These are phyloP conservation scores for Microbotryum silenes-acaulis DNA, from an alignment of 1,284 basidiomycete genomes.

Conservation along the genomic window DNA sequence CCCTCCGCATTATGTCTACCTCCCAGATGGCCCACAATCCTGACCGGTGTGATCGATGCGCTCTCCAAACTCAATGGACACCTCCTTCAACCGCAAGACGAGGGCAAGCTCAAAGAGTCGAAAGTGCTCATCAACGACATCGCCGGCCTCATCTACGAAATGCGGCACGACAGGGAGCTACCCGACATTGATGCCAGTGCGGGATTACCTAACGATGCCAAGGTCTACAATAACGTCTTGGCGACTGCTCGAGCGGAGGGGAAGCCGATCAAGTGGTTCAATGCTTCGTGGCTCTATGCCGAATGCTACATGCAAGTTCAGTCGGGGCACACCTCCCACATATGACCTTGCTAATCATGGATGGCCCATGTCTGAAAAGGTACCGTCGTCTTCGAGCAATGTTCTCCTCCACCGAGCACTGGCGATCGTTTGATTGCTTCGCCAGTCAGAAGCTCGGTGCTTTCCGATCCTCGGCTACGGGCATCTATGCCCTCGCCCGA, in stretches of 20 bases:
- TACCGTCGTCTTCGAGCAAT: conserved; percentile 76
- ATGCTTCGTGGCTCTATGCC: conserved; percentile 84
- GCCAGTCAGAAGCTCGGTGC: conserved; percentile 68
- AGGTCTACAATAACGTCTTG: conserved; percentile 68
- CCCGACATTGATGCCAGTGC: background rate
- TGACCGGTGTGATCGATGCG: conserved; percentile 68
- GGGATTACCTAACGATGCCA: conserved; percentile 47
- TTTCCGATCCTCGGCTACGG: conserved; percentile 68
- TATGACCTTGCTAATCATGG: conserved; percentile 44
- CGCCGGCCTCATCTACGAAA: conserved; percentile 68
- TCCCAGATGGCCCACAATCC: conserved; percentile 80
- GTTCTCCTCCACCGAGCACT: conserved; percentile 62
- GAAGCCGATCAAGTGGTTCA: conserved; percentile 74
- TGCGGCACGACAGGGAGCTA: conserved; percentile 69
- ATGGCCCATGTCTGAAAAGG: conserved; percentile 43
- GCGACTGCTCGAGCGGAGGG: conserved; percentile 47
- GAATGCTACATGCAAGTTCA: conserved; percentile 58
- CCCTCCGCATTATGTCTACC: conserved; percentile 16
- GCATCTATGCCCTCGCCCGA: conserved; percentile 52
- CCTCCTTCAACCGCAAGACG: conserved; percentile 46
- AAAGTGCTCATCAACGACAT: conserved; percentile 71
- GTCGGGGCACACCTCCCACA: conserved; percentile 35
- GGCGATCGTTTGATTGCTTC: conserved; percentile 81
- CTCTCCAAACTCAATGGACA: conserved; percentile 48
- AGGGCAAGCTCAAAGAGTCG: conserved; percentile 54